These are phyloP conservation scores for Taphrina betulina DNA, from an alignment of 1,139 yeast species.

Conservation along the genomic window DNA sequence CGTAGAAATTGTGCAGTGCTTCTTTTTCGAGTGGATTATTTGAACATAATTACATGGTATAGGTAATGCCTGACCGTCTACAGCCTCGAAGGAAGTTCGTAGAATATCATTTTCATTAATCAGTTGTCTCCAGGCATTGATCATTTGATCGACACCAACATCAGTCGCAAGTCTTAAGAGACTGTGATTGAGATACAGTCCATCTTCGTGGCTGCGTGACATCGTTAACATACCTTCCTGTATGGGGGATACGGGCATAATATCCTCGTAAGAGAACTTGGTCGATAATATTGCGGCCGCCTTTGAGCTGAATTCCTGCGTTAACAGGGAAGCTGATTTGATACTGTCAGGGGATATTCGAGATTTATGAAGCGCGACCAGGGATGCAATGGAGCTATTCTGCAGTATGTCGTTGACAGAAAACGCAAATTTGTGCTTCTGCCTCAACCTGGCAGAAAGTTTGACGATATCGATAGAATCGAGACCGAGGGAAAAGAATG, in stretches of 20 bases:
- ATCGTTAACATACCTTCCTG: constrained; percentile 39
- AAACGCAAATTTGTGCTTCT: constrained; percentile 12
- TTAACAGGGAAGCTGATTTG: not conserved
- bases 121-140: constrained; percentile 36
- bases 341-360: not conserved
- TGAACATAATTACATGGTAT: not conserved
- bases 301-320: not conserved
- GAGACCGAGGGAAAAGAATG: constrained; percentile 38
- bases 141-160: constrained; percentile 33
- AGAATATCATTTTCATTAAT: constrained; percentile 35
- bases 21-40: not conserved
- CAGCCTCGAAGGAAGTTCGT: constrained; percentile 29
- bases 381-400: constrained; percentile 33
- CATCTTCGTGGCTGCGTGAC: constrained; percentile 26
- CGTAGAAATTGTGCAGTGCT: not conserved
- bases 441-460: constrained; percentile 35
- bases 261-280: constrained; percentile 6
- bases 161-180: constrained; percentile 31
- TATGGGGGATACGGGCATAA: constrained; percentile 39
- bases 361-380: constrained; percentile 6
- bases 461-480: constrained; percentile 40
- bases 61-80: constrained; percentile 4
- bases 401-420: constrained; percentile 35
- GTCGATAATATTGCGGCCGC: not conserved
- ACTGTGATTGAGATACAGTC: constrained; percentile 37